Percentiles rank a stretch among this genome's conserved stretches.
Evolutionary conservation across 2,329 filamentous ascomycete genomes (phyloP).

Genomic region (Aspergillus thermomutatus): DNA sequence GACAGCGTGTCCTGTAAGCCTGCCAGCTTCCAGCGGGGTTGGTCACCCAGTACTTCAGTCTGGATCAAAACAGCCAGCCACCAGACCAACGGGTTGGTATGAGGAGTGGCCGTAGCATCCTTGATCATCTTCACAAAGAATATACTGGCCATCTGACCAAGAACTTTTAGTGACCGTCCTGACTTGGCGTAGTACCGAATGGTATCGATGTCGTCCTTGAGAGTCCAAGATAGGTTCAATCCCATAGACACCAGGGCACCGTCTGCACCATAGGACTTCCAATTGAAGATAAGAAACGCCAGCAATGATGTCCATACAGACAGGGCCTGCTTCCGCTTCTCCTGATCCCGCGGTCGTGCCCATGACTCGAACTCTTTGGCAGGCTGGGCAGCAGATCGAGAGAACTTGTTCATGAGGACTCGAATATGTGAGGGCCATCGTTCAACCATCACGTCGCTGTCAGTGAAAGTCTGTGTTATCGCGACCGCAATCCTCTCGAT

Average conservation of each 20-base stretch:
- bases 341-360: too few species aligned
- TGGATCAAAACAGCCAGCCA: not conserved
- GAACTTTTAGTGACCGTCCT: not conserved
- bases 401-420: too few species aligned
- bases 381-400: too few species aligned
- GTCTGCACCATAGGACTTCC: not conserved
- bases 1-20: not conserved
- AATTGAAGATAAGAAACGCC: not conserved
- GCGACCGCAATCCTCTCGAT: too few species aligned
- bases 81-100: not conserved
- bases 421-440: too few species aligned
- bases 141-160: not conserved
- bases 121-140: not conserved
- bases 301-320: not conserved
- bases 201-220: not conserved
- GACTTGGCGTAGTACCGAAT: not conserved
- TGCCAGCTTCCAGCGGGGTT: not conserved
- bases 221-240: not conserved
- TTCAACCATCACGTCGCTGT: too few species aligned
- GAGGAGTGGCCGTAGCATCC: not conserved
- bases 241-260: not conserved
- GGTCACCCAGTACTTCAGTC: too few species aligned
- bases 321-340: not conserved
- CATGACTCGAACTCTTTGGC: too few species aligned
- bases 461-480: too few species aligned